phyloP scores from a whole-genome alignment of 2,329 filamentous ascomycete species.

The Pezicula neosporulosa region DNA sequence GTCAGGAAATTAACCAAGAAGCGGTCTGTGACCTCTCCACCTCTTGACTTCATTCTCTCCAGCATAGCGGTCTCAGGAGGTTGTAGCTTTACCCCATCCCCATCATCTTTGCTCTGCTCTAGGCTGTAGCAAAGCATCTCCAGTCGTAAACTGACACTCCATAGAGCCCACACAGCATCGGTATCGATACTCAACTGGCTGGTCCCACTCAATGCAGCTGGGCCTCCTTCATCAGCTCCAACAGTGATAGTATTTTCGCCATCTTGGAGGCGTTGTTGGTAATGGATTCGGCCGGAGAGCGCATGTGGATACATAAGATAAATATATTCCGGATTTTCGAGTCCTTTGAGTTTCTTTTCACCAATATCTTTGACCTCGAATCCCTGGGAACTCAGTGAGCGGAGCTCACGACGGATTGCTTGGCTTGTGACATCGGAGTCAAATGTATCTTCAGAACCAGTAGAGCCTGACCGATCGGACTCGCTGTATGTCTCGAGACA shows the following conservation, averaged over 20 bases:
- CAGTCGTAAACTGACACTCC: slow-evolving; percentile 82
- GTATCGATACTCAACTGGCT: slow-evolving; percentile 73
- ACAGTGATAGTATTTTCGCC: slow-evolving; percentile 38
- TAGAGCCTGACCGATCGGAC: slow-evolving; percentile 66
- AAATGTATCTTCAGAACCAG: slow-evolving; percentile 69
- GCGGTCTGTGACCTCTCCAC: slow-evolving; percentile 82
- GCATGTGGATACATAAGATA: slow-evolving; percentile 94
- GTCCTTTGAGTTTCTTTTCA: slow-evolving; percentile 90
- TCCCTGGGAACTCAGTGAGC: slow-evolving; percentile 82
- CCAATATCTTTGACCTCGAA: slow-evolving; percentile 97
- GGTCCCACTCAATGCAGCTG: slow-evolving; percentile 60
- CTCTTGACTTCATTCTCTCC: slow-evolving; percentile 67
- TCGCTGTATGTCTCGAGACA: slow-evolving; percentile 89
- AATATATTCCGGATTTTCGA: slow-evolving; percentile 94
- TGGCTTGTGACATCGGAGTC: slow-evolving; percentile 72
- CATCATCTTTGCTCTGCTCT: slow-evolving; percentile 58
- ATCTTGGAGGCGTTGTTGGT: slow-evolving; percentile 43
- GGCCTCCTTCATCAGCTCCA: slow-evolving; percentile 30
- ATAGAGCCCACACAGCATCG: slow-evolving; percentile 75
- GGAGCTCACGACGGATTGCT: slow-evolving; percentile 81
- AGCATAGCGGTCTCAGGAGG: slow-evolving; percentile 80
- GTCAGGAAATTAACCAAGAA: slow-evolving; percentile 89
- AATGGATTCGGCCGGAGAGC: slow-evolving; percentile 74
- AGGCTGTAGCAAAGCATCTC: slow-evolving; percentile 91
- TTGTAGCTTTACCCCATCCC: slow-evolving; percentile 53